Conservation (phyloP, 495 filamentous ascomycete species). For the Rhypophila decipiens region DNA sequence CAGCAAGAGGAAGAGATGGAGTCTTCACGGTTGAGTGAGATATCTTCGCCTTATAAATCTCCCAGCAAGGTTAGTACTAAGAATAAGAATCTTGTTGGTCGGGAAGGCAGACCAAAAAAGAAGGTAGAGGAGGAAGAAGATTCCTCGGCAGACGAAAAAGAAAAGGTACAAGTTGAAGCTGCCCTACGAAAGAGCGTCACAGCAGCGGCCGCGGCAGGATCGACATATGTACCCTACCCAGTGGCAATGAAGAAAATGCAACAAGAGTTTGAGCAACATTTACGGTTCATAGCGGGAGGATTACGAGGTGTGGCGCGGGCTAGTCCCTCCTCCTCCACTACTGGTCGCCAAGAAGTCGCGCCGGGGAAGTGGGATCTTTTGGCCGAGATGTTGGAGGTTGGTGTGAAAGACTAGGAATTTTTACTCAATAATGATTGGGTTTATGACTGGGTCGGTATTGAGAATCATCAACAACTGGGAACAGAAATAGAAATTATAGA, state of each 20-base stretch:
- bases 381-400: constrained; percentile 53
- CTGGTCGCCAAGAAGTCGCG: constrained; percentile 40
- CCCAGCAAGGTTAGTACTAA: not conserved
- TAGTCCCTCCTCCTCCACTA: too few species aligned
- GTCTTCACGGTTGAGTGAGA: constrained; percentile 24
- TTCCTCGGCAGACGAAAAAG: constrained; percentile 31
- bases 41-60: constrained; percentile 19
- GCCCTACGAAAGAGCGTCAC: not conserved
- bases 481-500: too few species aligned
- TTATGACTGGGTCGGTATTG: too few species aligned
- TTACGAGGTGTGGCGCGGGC: constrained; percentile 54
- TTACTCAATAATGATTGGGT: too few species aligned
- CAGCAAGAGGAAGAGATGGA: constrained; percentile 35
- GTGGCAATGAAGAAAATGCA: constrained; percentile 38
- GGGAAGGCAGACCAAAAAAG: constrained; percentile 20
- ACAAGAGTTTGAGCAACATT: constrained; percentile 42
- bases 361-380: constrained; percentile 51
- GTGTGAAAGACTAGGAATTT: constrained; percentile 31
- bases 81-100: constrained; percentile 1
- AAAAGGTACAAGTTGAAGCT: too few species aligned
- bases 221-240: constrained; percentile 24
- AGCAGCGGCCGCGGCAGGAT: not conserved
- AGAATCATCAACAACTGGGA: too few species aligned
- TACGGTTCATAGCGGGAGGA: constrained; percentile 49
- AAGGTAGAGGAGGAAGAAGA: constrained; percentile 31